Conservation (phyloP, 371 early-diverging fungal species). For the Mortierella sp. region DNA sequence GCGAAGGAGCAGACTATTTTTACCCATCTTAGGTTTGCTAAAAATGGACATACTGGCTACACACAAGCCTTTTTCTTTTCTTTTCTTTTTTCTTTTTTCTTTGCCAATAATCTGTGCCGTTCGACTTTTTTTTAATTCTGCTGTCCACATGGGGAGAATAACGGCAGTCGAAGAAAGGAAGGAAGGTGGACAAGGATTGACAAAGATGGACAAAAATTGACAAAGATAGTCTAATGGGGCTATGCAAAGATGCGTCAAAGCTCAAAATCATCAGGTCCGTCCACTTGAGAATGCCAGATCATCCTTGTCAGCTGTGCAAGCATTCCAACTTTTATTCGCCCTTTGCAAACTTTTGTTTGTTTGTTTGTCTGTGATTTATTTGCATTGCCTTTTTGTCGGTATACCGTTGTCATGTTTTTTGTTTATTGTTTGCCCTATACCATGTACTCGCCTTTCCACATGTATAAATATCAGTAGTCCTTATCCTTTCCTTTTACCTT, state of each 20-base stretch:
- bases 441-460: too few relatives aligned
- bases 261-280: not conserved
- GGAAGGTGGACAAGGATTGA: too few relatives aligned
- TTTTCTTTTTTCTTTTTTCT: not conserved
- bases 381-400: not conserved
- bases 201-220: too few relatives aligned
- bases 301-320: not conserved
- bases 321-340: not conserved
- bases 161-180: too few relatives aligned
- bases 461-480: too few relatives aligned
- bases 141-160: too few relatives aligned
- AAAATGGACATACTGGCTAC: not conserved
- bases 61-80: not conserved
- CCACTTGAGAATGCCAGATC: slow-evolving; percentile 15
- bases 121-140: not conserved
- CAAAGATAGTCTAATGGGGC: too few relatives aligned
- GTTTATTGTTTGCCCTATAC: not conserved
- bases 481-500: not conserved
- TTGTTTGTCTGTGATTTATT: not conserved
- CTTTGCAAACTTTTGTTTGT: not conserved
- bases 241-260: too few relatives aligned
- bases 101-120: not conserved
- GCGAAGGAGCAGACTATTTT: not conserved
- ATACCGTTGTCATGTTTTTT: not conserved
- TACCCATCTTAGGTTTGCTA: not conserved